phyloP scores from a whole-genome alignment of 495 filamentous ascomycete genomes.

The Sabuloglossum arenarium region DNA sequence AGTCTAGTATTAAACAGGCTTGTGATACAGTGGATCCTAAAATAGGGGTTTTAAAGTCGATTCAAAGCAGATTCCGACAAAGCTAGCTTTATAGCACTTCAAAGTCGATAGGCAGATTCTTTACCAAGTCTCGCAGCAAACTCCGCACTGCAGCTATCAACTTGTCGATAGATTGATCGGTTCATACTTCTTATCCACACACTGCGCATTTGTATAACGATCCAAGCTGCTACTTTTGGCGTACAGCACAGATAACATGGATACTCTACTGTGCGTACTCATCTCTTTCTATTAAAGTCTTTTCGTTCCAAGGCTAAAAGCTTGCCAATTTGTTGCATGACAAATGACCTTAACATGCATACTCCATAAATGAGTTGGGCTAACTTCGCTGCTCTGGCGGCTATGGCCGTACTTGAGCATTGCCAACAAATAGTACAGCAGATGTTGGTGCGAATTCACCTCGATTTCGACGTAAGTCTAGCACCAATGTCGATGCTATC shows the following conservation, averaged over 20 bases:
- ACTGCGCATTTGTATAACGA: too few relatives aligned
- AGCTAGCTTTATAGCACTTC: background rate
- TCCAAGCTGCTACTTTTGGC: too few relatives aligned
- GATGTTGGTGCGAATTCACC: slow-evolving; percentile 75
- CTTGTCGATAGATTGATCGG: slow-evolving; percentile 11
- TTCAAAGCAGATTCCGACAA: background rate
- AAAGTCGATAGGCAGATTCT: background rate
- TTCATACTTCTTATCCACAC: too few relatives aligned
- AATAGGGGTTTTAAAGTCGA: too few relatives aligned
- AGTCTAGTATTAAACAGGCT: too few relatives aligned
- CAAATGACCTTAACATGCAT: background rate
- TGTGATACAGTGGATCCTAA: too few relatives aligned
- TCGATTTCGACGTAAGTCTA: slow-evolving; percentile 67
- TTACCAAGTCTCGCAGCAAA: background rate
- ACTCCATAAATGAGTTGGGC: background rate
- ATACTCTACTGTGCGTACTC: slow-evolving; percentile 54
- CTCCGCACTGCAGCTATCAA: background rate
- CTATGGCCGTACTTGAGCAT: background rate
- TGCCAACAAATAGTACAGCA: slow-evolving; percentile 35
- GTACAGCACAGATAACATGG: too few relatives aligned
- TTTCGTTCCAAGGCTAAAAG: slow-evolving; percentile 1
- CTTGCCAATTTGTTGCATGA: background rate
- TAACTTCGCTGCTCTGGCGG: background rate
- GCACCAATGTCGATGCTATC: slow-evolving; percentile 92
- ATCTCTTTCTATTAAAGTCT: slow-evolving; percentile 6